Evolutionary conservation across 2,329 filamentous ascomycete genomes (phyloP), one percentile per base, ranked within the genome.

Genomic region (Fusarium mangiferae): DNA sequence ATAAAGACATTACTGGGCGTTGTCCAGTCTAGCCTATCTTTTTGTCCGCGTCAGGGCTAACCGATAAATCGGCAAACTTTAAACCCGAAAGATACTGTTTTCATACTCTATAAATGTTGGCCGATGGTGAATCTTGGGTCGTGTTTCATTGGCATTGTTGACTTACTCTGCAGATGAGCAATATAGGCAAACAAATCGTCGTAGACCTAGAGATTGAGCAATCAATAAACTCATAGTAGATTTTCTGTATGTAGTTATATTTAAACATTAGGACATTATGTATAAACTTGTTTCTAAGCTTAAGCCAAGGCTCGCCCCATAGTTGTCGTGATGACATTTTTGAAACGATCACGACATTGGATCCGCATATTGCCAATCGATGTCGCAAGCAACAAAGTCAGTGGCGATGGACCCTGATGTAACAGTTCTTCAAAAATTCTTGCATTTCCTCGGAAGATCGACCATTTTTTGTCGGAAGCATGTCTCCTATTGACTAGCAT

Each of bases 151-250:
- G 10, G 18, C 33, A n/a, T 8, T 15, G 14, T 30, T 30, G 7
- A 22, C 15, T 12, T 30, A 14, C 17, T 36, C n/a, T 36, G 13
- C 7, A 11, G 0, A 36, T 20, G 30, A 35, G 30, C 9, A 15
- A 8, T 9, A 8, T 14, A 12, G 17, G 6, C 6, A 30, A 30
- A 30, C 30, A 30, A 30, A 30, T 30, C 12, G 30, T 30, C 30
- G 30, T 30, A 30, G 30, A 30, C 30, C 12, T 30, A 30, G 30
- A 30, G 30, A 24, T 35, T 24, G 12, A 45, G 17, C 17, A 9
- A 20, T 1, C 3, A 15, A 1, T n/a, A 26, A 7, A 22, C 9
- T 6, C 0, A 12, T 22, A 1, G 1, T 18, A 9, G 0, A 18
- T 18, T 33, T 33, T 3, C 3, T 33, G 5, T 18, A n/a, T 18